Evolutionary conservation across 768 basidiomycete genomes (phyloP), one percentile per base, ranked within the genome.

Genomic region (Coprinopsis strossmayeri): DNA sequence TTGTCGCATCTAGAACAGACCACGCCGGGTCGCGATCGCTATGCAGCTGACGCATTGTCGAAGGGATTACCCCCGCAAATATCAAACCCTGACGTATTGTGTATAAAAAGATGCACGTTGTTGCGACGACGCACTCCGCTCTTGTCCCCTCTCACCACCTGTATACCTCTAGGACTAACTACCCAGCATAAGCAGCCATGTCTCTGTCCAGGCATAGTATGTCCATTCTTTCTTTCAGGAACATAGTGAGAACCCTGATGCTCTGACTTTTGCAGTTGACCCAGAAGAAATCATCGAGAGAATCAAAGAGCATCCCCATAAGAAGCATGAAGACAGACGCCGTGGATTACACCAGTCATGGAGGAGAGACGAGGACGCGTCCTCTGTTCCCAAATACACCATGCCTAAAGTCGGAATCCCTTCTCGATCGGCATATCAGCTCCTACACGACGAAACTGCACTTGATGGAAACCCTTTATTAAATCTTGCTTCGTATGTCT

Each of bases 401-500:
- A 61, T 78, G 13, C 76, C 76, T 3, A 60, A 59, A 38, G 47
- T 64, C 4, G 75, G 76, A 2, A 72, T 76, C 37, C 62, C 67
- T 11, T 69, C 69, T 11, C 68, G 65, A 46, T 64, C 71, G 3
- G 75, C 75, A 0, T 74, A 74, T 57, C 74, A 76, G 53, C 63
- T 77, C 37, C 59, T 77, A 7, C 73, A 75, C 55, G 79, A 80
- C 56, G 79, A 85, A 61, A 71, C 77, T 13, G 65, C 69, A 1
- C 67, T 82, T 4, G 78, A 80, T 55, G 79, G 78, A 20, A 77
- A 76, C 53, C 78, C 79, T 5, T 57, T 74, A 38, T 66, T 82
- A 53, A 84, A 84, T 59, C 68, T 83, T n/a, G 81, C 81, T 3
- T 79, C 78, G 69, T 82, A 67, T 61, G 80, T 78, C 1, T 58